These are phyloP conservation scores for Allomyces macrogynus DNA, from an alignment of 192 early-diverging fungal species.

Conservation along the genomic window DNA sequence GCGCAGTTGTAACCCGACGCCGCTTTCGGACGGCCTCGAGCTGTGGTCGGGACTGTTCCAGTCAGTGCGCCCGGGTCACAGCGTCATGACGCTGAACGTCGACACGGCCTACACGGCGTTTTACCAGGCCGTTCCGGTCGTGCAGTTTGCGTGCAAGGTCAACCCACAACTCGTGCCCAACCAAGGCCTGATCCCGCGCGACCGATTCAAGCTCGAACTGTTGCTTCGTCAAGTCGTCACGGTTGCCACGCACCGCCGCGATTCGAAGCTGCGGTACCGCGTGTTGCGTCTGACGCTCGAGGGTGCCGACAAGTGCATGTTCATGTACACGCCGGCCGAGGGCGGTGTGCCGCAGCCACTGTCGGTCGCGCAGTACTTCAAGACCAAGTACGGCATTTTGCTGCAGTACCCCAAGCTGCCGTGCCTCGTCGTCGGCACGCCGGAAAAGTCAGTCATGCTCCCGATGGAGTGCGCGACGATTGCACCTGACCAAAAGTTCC, in stretches of 20 bases:
- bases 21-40: constrained; percentile 54
- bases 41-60: constrained; percentile 89
- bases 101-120: constrained; percentile 51
- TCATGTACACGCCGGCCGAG: constrained; percentile 21
- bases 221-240: too few species aligned
- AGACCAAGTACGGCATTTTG: constrained; percentile 41
- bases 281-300: constrained; percentile 25
- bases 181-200: too few species aligned
- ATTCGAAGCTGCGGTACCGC: too few species aligned
- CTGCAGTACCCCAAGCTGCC: constrained; percentile 65
- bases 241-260: too few species aligned
- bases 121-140: constrained; percentile 40
- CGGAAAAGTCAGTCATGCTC: constrained; percentile 37
- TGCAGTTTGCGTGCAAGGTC: constrained; percentile 33
- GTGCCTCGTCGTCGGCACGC: constrained; percentile 39
- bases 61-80: constrained; percentile 51
- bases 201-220: too few species aligned
- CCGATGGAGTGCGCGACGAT: constrained; percentile 86
- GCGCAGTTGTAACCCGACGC: constrained; percentile 1
- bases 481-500: constrained; percentile 58
- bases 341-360: constrained; percentile 9
- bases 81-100: constrained; percentile 49
- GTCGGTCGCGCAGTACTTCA: constrained; percentile 62
- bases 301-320: constrained; percentile 47
- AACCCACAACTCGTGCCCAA: too few species aligned